These are phyloP conservation scores for Leishmania braziliensis DNA, from an alignment of 208 protist species.

Conservation along the genomic window DNA sequence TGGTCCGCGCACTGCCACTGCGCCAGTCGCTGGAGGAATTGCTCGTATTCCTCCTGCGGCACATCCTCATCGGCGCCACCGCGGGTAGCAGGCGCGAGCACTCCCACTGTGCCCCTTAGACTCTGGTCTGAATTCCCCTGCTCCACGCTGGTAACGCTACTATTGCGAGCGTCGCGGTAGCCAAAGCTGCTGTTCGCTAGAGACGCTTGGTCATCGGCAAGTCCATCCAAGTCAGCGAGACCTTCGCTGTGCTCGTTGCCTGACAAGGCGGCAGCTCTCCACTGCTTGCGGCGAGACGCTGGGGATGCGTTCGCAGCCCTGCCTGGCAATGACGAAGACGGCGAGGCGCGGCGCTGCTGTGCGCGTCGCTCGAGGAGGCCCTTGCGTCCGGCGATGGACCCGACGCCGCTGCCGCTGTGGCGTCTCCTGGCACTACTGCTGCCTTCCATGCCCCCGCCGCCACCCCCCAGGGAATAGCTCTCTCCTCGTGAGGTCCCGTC, in stretches of 20 bases:
- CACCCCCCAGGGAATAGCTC: background rate
- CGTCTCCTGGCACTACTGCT: background rate
- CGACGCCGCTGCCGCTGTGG: background rate
- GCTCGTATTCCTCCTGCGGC: constrained; percentile 10
- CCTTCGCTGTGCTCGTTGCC: background rate
- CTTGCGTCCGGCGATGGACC: background rate
- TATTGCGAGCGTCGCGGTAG: constrained; percentile 10
- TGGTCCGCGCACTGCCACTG: constrained; percentile 23
- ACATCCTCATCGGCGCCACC: background rate
- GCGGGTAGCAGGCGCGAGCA: background rate
- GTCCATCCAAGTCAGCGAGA: background rate
- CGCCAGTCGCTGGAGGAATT: constrained; percentile 10
- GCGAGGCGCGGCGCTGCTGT: constrained; percentile 2
- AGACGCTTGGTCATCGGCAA: constrained; percentile 6
- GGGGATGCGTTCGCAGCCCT: background rate
- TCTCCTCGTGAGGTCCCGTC: background rate
- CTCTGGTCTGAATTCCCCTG: background rate
- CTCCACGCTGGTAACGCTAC: constrained; percentile 24
- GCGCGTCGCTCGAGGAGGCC: constrained; percentile 2
- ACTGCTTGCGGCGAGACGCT: background rate
- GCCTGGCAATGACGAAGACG: background rate
- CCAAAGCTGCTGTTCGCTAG: constrained; percentile 19
- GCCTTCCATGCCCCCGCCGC: background rate
- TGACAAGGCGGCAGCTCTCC: background rate
- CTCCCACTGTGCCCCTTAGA: background rate